These are phyloP conservation scores for Paramecium pentaurelia DNA, from an alignment of 73 alveolate species.

Conservation along the genomic window DNA sequence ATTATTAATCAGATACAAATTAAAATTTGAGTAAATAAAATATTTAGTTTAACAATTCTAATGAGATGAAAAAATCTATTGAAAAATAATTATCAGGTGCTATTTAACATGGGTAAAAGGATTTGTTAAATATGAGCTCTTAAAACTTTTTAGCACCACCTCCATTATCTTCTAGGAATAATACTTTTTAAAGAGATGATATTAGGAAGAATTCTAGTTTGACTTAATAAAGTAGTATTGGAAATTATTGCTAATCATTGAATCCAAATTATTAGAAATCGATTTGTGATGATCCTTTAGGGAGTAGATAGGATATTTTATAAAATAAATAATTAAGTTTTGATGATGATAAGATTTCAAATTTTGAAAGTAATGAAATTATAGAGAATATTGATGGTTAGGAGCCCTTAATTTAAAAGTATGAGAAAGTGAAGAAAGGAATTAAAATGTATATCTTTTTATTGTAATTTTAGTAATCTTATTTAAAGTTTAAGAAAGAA, in stretches of 20 bases:
- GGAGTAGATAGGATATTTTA: neutral
- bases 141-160: constrained; percentile 29
- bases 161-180: neutral
- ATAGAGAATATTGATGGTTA: neutral
- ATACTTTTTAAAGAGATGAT: neutral
- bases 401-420: neutral
- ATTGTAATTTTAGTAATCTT: neutral
- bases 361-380: neutral
- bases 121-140: neutral
- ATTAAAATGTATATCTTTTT: neutral
- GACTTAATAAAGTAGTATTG: neutral
- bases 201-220: constrained; percentile 8
- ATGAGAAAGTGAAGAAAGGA: neutral
- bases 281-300: neutral
- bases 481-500: neutral
- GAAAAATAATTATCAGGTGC: constrained; percentile 32
- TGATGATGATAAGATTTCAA: neutral
- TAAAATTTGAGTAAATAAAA: neutral
- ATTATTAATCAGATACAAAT: neutral
- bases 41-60: neutral
- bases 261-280: constrained; percentile 6
- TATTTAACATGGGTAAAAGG: neutral
- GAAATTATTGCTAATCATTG: neutral
- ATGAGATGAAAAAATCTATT: constrained; percentile 29
- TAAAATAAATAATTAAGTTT: neutral